phyloP scores from a whole-genome alignment of 805 yeast species.

The Spathaspora gorwiae region DNA sequence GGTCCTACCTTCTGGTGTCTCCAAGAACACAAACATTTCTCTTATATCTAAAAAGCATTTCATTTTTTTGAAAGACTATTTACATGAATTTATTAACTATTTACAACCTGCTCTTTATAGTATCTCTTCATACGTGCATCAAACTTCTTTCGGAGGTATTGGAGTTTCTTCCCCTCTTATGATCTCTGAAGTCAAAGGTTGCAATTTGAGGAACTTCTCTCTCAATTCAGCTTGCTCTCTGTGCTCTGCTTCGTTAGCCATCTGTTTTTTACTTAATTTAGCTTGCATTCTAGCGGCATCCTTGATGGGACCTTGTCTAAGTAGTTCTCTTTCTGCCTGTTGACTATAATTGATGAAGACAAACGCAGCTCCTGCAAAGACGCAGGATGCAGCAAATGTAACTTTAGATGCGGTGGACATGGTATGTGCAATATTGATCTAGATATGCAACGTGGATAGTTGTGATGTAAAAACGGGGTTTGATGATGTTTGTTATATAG shows the following conservation, averaged over 20 bases:
- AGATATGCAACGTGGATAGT: neutral
- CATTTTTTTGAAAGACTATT: too few species aligned
- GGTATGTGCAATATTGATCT: neutral
- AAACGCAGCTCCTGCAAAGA: constrained; percentile 55
- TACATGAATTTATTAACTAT: too few species aligned
- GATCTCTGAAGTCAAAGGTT: constrained; percentile 49
- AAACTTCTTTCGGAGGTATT: too few species aligned
- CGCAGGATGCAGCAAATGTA: constrained; percentile 58
- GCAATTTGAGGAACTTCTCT: constrained; percentile 52
- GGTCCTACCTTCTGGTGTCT: constrained; percentile 41
- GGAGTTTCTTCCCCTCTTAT: constrained; percentile 20
- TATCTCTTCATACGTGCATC: too few species aligned
- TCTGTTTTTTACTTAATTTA: constrained; percentile 41
- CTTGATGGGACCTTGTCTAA: constrained; percentile 80
- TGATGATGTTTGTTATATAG: neutral
- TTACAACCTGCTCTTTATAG: too few species aligned
- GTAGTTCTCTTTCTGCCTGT: constrained; percentile 61
- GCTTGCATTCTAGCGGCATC: constrained; percentile 65
- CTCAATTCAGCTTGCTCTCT: constrained; percentile 57
- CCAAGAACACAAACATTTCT: constrained; percentile 43
- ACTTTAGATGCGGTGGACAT: constrained; percentile 82
- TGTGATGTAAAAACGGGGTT: neutral
- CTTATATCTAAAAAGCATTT: neutral
- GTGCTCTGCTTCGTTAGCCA: constrained; percentile 60
- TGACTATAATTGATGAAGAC: constrained; percentile 70